Base-by-base conservation (phyloP, 176 grass and related monocot species). In the Elaeis guineensis region DNA sequence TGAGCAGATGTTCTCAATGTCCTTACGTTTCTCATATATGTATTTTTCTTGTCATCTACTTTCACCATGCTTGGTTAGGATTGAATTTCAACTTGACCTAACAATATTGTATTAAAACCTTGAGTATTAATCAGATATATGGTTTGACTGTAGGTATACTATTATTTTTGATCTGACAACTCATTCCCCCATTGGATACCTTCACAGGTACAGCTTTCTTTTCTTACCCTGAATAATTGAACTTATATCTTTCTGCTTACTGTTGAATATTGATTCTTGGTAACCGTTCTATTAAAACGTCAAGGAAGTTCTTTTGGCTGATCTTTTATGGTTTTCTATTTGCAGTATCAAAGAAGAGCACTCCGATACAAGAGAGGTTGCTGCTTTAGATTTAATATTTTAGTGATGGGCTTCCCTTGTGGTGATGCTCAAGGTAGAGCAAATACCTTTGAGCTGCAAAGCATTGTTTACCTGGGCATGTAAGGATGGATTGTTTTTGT, bases 131-230 rank as follows among this genome's bases (percentile, higher is more conserved):
- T 67, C 55, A 61, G 32, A 61, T 25, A 2, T 77, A n/a, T 17
- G 19, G 52, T 29, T 74, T 72, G 16, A 70, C 71, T 32, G 51
- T 85, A 91, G 92, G 56, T 91, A 88, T 63, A 80, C 92, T 59
- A 82, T 97, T 51, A 72, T 87, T 50, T 88, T 84, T 79, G 84
- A 94, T 80, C 68, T 94, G 80, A 81, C 69, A 60, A 96, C 76
- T 53, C 73, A 75, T 73, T 83, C 83, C 19, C 80, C 92, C 1
- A 88, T 97, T 19, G 92, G 91, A 18, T 75, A 75, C 30, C 84
- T 88, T 62, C 78, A 78, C 50, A 91, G 81, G 87, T 88, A 70
- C 17, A 6, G 14, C 51, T 22, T 49, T 21, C 11, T 69, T 73
- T 69, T 49, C 11, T 50, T 25, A 16, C 30, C 8, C 30, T 8